Evolutionary conservation across 306 rosid genomes (phyloP), one percentile per base, ranked within the genome.

Genomic region (Leucaena leucocephala): DNA sequence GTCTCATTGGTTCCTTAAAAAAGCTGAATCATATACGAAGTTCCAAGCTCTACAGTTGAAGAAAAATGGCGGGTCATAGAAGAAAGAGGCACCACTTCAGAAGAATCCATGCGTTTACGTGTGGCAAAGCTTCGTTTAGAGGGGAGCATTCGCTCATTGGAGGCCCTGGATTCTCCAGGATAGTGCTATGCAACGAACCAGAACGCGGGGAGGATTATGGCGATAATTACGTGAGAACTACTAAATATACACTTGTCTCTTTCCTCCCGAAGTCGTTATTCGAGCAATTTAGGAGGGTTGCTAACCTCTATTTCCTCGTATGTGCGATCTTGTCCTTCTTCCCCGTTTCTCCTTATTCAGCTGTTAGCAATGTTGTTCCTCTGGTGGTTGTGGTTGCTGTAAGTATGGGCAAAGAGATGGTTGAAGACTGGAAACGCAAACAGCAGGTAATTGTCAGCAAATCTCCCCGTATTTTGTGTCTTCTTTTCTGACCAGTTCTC

Each of bases 201-300:
- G 92, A 89, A 17, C 58, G 82, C 34, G 33, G 48, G 77, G 74
- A 45, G 33, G 84, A 76, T 45, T 92, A 90, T 78, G 80, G 85
- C 21, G 87, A 83, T 67, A 94, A 94, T 85, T 94, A 94, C 76
- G 93, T 92, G 13, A 88, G 92, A 40, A 92, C 92, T 9, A 89
- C 97, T 2, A 94, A 94, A 79, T 94, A 94, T 42, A 91, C 94
- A 2, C 35, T 88, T 5, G 85, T 89, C 5, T 86, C 95, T 11
- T 94, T 94, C 84, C 71, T 94, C 2, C 98, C 98, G 16, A 92
- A 89, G 69, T 88, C 98, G 1, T 59, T 92, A 86, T 94, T 91
- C 81, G 98, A 94, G 88, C 98, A 94, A 75, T 94, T 94, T 71
- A 83, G 98, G 78, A 81, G 98, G 46, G 97, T 92, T 69, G 98